Base-by-base conservation (phyloP, 2,329 filamentous ascomycete species). In the Colletotrichum sp. region DNA sequence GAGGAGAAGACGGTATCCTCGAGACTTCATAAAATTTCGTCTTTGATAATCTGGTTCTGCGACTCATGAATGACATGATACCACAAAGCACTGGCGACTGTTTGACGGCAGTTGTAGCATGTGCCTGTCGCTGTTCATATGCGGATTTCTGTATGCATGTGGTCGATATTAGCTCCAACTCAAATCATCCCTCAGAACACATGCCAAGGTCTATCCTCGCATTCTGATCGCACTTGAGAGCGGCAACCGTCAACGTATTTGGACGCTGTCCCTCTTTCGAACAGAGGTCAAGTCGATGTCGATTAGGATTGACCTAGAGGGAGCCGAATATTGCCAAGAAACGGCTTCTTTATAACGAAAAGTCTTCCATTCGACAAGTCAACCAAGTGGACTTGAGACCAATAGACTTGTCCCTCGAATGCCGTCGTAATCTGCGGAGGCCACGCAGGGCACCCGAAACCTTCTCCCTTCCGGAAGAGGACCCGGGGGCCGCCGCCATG, bases 361-460 rank as follows among this genome's bases (percentile, higher is more conserved):
- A 18, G n/a, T 18, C 43, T 48, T 48, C 5, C 10, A 48, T 48
- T 3, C 18, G 0, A 3, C 18, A 21, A n/a, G 18, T 12, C 43
- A 48, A 21, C 43, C 43, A 48, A 21, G 43, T 18, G 43, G 6
- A 48, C 43, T 4, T 48, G 43, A 48, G 18, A n/a, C 38, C 18
- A 0, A n/a, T 18, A 48, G 18, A 48, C 0, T 0, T 2, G 38
- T 0, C 18, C 43, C 18, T 48, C 43, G 0, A 48, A 21, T n/a
- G 43, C 43, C 18, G 43, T 48, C 21, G 18, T 21, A 21, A 6
- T 48, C 0, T 18, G 43, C 43, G 18, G 18, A 18, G 5, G 43
- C 9, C 43, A 48, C 18, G 43, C 10, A 48, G n/a, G 43, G 43
- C n/a, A 13, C 43, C 43, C 43, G 43, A 48, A 48, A 48, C 43